phyloP scores from a whole-genome alignment of 1,284 basidiomycete genomes.

The Sporisorium sorghi region DNA sequence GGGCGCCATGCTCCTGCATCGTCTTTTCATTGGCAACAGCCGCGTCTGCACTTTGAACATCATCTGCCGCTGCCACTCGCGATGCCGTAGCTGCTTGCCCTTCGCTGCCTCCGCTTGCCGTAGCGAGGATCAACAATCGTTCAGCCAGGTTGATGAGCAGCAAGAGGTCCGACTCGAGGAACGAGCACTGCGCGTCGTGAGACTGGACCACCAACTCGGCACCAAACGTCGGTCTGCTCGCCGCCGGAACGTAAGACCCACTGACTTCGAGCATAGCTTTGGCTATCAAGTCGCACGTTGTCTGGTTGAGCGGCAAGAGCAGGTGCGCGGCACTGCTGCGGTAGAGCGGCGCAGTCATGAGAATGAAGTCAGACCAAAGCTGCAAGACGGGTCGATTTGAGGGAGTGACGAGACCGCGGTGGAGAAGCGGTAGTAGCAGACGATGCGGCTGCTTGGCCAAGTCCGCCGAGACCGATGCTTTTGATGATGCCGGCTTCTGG shows the following conservation, averaged over 20 bases:
- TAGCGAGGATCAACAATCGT: constrained; percentile 43
- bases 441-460: constrained; percentile 66
- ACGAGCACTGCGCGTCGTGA: constrained; percentile 26
- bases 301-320: constrained; percentile 83
- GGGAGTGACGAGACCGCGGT: constrained; percentile 80
- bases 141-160: constrained; percentile 58
- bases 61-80: constrained; percentile 2
- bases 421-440: constrained; percentile 80
- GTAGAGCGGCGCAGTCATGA: constrained; percentile 87
- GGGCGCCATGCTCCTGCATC: constrained; percentile 5
- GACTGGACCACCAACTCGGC: constrained; percentile 39
- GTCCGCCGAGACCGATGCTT: neutral
- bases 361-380: constrained; percentile 95
- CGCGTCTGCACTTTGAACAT: neutral
- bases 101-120: neutral
- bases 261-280: constrained; percentile 74
- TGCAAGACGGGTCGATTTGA: constrained; percentile 84
- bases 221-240: constrained; percentile 36
- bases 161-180: constrained; percentile 52
- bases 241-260: constrained; percentile 59
- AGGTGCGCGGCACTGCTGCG: constrained; percentile 78
- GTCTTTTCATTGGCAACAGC: constrained; percentile 12
- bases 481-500: constrained; percentile 10
- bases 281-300: constrained; percentile 81
- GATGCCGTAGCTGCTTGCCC: neutral